Base-by-base conservation (phyloP, 306 rosid species). In the Vigna nakashimae region DNA sequence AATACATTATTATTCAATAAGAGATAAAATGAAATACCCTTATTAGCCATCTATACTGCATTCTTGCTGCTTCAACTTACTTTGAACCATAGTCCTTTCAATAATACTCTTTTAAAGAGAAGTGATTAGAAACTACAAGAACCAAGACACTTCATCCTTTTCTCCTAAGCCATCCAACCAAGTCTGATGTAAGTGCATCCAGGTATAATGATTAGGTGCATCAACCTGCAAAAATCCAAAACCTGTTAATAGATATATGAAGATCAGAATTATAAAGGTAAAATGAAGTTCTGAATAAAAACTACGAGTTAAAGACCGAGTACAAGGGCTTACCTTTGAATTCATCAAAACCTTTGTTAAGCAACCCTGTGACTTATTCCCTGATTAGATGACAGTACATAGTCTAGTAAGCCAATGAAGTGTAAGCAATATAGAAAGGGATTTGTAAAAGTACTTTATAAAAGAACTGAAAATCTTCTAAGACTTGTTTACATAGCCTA, bases 131-230 rank as follows among this genome's bases (percentile, higher is more conserved):
- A 53, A 58, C 83, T 86, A 92, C 57, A 86, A 75, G 43, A 88
- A 60, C 89, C 94, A 89, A 50, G 73, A 12, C 4, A 36, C 42
- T 5, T 83, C 81, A 46, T 84, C 75, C 32, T 80, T 82, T 82
- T 57, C 79, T 65, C 38, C 85, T 30, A 75, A 77, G 69, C 82
- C 87, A 64, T 83, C 93, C 83, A 83, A 80, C 95, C 93, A 86
- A 50, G 92, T 88, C 82, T 93, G 98, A 80, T 91, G 95, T 65
- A 89, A 16, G 78, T 93, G 92, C 82, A 85, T 57, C 97, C 97
- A 93, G 18, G 69, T 70, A 69, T 72, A 86, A 42, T 79, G 81
- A 74, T 86, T 45, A 9, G 87, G 85, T 11, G 24, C 71, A 59
- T 85, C 91, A 17, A 28, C 85, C 93, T 90, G 85, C 78, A 60